phyloP scores from a whole-genome alignment of 1,284 basidiomycete genomes.

The Ceraceosorus bombacis region DNA sequence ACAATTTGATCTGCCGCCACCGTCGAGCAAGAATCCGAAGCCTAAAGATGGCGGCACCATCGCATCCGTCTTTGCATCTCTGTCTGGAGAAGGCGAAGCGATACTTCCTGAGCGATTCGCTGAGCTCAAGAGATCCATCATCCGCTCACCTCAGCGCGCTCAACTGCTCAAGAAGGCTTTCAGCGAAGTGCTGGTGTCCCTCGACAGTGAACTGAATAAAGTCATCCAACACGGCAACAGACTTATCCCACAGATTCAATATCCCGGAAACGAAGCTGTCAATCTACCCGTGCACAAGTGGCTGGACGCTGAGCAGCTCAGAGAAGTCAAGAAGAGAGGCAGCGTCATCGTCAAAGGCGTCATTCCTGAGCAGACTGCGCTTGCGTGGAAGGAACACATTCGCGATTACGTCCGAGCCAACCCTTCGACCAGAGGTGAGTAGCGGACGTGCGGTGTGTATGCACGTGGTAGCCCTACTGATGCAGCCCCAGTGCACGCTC shows the following conservation, averaged over 20 bases:
- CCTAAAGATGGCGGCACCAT: constrained; percentile 29
- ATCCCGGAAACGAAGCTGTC: constrained; percentile 10
- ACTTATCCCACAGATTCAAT: constrained; percentile 22
- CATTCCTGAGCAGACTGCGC: constrained; percentile 14
- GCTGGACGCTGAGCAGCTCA: constrained; percentile 17
- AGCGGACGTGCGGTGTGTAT: not conserved
- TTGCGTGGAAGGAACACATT: constrained; percentile 30
- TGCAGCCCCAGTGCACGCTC: constrained; percentile 12
- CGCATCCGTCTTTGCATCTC: constrained; percentile 30
- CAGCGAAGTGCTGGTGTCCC: constrained; percentile 17
- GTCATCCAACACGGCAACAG: constrained; percentile 12
- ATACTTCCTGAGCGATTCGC: constrained; percentile 28
- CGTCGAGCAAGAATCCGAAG: too few relatives aligned
- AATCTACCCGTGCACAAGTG: constrained; percentile 13
- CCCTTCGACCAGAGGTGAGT: constrained; percentile 21
- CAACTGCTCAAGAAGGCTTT: constrained; percentile 21
- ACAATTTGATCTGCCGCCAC: too few relatives aligned
- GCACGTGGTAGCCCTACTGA: not conserved
- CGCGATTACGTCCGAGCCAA: constrained; percentile 21
- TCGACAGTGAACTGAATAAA: constrained; percentile 14
- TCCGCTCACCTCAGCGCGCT: constrained; percentile 15
- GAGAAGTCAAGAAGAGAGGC: constrained; percentile 24
- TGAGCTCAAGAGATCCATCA: constrained; percentile 20
- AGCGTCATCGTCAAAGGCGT: constrained; percentile 29
- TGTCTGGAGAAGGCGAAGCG: constrained; percentile 25